These are phyloP conservation scores for Gastrodia elata DNA, from an alignment of 106 monocot species.

Conservation along the genomic window DNA sequence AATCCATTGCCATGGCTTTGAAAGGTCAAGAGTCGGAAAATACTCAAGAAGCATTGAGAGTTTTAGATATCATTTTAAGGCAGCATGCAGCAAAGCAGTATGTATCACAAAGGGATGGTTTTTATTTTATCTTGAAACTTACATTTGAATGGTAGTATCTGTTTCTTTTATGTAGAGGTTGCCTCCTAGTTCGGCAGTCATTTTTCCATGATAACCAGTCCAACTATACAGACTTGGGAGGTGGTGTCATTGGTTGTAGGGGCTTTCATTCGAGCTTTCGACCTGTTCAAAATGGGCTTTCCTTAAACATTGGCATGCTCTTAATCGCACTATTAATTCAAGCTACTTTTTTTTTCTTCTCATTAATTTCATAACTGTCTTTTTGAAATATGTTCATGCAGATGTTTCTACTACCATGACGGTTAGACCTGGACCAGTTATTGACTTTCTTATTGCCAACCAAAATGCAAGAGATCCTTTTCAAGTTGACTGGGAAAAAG, in stretches of 20 bases:
- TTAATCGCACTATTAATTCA: background rate
- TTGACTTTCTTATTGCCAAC: constrained; percentile 68
- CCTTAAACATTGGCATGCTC: constrained; percentile 53
- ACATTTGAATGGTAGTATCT: background rate
- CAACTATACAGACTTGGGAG: constrained; percentile 65
- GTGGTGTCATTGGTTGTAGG: constrained; percentile 67
- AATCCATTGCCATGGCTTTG: too few species aligned
- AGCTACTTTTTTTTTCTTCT: background rate
- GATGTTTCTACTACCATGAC: constrained; percentile 97
- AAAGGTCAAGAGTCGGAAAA: constrained; percentile 10
- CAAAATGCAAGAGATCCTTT: constrained; percentile 57
- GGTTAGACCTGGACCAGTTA: constrained; percentile 70
- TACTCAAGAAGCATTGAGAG: constrained; percentile 72
- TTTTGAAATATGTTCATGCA: constrained; percentile 5
- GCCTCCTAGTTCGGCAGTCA: constrained; percentile 72
- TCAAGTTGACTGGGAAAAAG: constrained; percentile 73
- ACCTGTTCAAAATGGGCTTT: constrained; percentile 18
- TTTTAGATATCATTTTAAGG: constrained; percentile 75
- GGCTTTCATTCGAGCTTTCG: constrained; percentile 90
- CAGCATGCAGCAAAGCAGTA: constrained; percentile 80
- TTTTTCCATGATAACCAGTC: constrained; percentile 61
- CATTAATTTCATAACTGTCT: background rate
- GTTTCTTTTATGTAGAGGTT: constrained; percentile 42
- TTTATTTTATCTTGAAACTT: background rate
- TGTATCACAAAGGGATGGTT: background rate